A percentile compares a stretch with the other conserved stretches of the same genome.
These are phyloP conservation scores for Fusarium sp. DNA, from an alignment of 2,329 filamentous ascomycete species.

Conservation along the genomic window DNA sequence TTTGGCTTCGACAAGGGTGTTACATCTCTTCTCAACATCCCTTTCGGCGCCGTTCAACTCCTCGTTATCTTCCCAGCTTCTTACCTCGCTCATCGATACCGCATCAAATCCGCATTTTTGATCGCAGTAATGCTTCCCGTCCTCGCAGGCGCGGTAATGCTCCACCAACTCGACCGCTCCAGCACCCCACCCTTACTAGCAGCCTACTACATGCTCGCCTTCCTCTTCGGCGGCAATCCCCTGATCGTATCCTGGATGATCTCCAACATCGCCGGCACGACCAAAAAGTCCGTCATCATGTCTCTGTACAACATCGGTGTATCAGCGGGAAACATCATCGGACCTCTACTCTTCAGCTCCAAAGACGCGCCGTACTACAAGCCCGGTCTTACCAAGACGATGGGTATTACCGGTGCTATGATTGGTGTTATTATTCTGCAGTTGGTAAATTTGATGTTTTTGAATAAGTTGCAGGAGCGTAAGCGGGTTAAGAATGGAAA, in stretches of 20 bases:
- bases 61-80: conserved; percentile 69
- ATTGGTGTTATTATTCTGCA: conserved; percentile 65
- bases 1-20: conserved; percentile 69
- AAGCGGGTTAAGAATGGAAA: conserved; percentile 70
- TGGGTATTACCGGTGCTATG: conserved; percentile 66
- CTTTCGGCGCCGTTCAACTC: conserved; percentile 72
- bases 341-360: conserved; percentile 70
- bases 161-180: conserved; percentile 64
- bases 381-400: conserved; percentile 66
- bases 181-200: conserved; percentile 60
- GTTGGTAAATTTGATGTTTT: conserved; percentile 63
- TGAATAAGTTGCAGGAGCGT: conserved; percentile 68
- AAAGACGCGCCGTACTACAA: conserved; percentile 69
- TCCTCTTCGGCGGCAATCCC: conserved; percentile 74
- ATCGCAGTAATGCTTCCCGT: conserved; percentile 67
- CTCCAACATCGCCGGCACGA: conserved; percentile 74
- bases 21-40: conserved; percentile 73
- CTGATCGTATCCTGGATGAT: conserved; percentile 76
- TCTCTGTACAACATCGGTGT: conserved; percentile 72
- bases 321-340: conserved; percentile 74
- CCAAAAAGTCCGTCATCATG: conserved; percentile 74
- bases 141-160: conserved; percentile 67
- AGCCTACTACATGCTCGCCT: conserved; percentile 74
- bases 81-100: conserved; percentile 67
- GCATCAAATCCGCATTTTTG: conserved; percentile 68